Percentiles rank a stretch among this genome's conserved stretches.
phyloP scores from a whole-genome alignment of 495 filamentous ascomycete genomes.

The Symbiotaphrina buchneri region DNA sequence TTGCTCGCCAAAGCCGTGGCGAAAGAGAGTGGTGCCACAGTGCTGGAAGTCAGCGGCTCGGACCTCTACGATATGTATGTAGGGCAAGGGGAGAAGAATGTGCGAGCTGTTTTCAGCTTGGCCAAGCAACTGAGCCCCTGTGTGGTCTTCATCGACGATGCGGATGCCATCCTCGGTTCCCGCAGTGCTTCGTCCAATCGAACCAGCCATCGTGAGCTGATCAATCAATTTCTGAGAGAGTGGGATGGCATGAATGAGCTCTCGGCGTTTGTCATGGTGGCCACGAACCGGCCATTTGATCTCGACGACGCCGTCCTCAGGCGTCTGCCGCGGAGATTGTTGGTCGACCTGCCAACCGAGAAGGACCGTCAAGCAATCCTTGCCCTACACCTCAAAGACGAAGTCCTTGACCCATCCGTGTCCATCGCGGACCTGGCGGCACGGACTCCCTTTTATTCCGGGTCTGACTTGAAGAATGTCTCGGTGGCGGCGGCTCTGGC shows the following conservation, averaged over 20 bases:
- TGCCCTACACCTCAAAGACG: conserved; percentile 62
- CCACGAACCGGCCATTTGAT: conserved; percentile 28
- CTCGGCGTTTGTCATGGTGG: conserved; percentile 94
- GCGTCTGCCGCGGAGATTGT: conserved; percentile 56
- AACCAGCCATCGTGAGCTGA: conserved; percentile 62
- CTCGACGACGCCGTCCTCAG: conserved; percentile 84
- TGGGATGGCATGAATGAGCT: conserved; percentile 86
- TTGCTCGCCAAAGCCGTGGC: conserved; percentile 89
- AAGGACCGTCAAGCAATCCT: conserved; percentile 62
- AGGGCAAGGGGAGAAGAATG: conserved; percentile 91
- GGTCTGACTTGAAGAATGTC: conserved; percentile 89
- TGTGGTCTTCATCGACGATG: conserved; percentile 94
- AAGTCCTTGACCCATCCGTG: conserved; percentile 44
- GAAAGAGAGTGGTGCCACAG: conserved; percentile 77
- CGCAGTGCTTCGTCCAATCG: conserved; percentile 34
- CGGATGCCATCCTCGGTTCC: conserved; percentile 70
- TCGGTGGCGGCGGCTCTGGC: conserved; percentile 77
- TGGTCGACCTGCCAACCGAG: conserved; percentile 70
- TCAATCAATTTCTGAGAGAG: conserved; percentile 94
- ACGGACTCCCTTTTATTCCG: conserved; percentile 79
- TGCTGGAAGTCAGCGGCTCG: conserved; percentile 47
- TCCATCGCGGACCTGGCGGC: conserved; percentile 45
- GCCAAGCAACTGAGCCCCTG: conserved; percentile 85
- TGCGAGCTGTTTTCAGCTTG: conserved; percentile 74
- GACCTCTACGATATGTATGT: conserved; percentile 93